These are phyloP conservation scores for Microbotryum lychnidis-dioicae DNA, from an alignment of 1,284 basidiomycete genomes.

Conservation along the genomic window DNA sequence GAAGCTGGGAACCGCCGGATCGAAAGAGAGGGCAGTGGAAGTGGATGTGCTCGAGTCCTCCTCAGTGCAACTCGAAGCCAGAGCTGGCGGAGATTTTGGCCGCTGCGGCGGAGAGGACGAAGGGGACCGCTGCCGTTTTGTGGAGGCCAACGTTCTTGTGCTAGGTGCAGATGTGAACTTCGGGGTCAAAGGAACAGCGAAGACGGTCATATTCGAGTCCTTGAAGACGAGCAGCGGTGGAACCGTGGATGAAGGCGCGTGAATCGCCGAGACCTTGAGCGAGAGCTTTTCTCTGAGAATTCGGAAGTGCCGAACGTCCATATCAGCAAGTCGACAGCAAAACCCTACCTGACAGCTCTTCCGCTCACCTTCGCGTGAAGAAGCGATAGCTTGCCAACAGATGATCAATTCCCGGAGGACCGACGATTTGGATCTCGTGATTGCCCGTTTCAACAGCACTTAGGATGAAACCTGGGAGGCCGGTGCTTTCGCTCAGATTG, in stretches of 20 bases:
- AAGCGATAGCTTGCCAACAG: slow-evolving; percentile 26
- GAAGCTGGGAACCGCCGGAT: slow-evolving; percentile 12
- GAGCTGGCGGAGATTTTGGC: no score
- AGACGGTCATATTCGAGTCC: slow-evolving; percentile 22
- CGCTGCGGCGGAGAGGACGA: no score
- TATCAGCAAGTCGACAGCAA: neutral
- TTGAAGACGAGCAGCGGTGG: slow-evolving; percentile 7
- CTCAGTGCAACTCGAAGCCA: no score
- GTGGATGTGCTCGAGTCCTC: neutral
- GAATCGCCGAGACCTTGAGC: slow-evolving; percentile 12
- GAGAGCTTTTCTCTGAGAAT: slow-evolving; percentile 22
- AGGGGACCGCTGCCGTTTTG: no score
- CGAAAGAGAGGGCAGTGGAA: slow-evolving; percentile 9
- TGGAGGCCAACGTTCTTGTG: no score
- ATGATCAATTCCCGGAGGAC: slow-evolving; percentile 30
- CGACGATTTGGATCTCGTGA: slow-evolving; percentile 21
- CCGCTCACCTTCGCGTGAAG: slow-evolving; percentile 24
- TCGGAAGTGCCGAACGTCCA: no score
- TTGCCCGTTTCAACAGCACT: slow-evolving; percentile 29
- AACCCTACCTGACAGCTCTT: no score
- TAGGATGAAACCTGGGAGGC: slow-evolving; percentile 29
- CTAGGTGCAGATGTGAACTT: neutral
- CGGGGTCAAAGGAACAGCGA: slow-evolving; percentile 12
- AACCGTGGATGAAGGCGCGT: neutral
- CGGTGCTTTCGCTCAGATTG: slow-evolving; percentile 19